These are phyloP conservation scores for Neltuma alba DNA, from an alignment of 306 rosid species.

Conservation along the genomic window DNA sequence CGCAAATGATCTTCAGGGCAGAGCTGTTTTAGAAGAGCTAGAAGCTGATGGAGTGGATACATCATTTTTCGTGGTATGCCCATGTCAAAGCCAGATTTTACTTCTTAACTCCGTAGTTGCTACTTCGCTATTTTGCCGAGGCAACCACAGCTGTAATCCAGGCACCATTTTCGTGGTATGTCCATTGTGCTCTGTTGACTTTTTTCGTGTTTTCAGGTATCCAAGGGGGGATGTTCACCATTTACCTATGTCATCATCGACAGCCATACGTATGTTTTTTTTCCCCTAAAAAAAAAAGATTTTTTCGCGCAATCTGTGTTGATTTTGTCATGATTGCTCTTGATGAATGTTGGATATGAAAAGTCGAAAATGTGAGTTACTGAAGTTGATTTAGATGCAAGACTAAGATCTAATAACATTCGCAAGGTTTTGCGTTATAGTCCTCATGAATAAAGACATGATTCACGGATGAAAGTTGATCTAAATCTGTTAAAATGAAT, in stretches of 20 bases:
- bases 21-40: slow-evolving; percentile 47
- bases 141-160: slow-evolving; percentile 20
- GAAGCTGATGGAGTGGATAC: slow-evolving; percentile 56
- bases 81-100: background rate
- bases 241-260: slow-evolving; percentile 87
- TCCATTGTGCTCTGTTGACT: background rate
- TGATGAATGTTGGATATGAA: background rate
- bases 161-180: no score
- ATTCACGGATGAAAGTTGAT: background rate
- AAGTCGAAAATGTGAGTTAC: slow-evolving; percentile 6
- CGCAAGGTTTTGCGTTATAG: slow-evolving; percentile 3
- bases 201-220: slow-evolving; percentile 57
- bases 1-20: slow-evolving; percentile 51
- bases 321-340: slow-evolving; percentile 22
- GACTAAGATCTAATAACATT: slow-evolving; percentile 14
- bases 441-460: slow-evolving; percentile 7
- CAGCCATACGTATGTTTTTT: slow-evolving; percentile 61
- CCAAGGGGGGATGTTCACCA: slow-evolving; percentile 81
- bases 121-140: background rate
- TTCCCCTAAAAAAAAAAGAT: slow-evolving; percentile 17
- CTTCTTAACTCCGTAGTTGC: background rate
- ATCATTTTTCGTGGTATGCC: slow-evolving; percentile 50
- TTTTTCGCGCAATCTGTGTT: slow-evolving; percentile 20
- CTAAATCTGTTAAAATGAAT: slow-evolving; percentile 15
- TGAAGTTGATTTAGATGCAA: background rate